A percentile compares a stretch with the other conserved stretches of the same genome.
phyloP scores from a whole-genome alignment of 345 rosid species.

The Fremontodendron californicum region DNA sequence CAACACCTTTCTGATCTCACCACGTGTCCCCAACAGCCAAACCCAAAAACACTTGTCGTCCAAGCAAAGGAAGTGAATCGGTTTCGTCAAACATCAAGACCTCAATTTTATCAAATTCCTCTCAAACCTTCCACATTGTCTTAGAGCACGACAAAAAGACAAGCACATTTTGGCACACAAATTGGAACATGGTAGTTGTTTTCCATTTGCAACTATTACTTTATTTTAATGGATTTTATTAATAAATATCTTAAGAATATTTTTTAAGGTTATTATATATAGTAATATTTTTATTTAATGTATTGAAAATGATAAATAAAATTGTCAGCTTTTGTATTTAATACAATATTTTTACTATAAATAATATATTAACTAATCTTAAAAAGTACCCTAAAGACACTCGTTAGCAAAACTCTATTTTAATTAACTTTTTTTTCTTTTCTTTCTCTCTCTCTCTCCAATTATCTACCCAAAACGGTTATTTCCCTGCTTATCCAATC shows the following conservation, averaged over 20 bases:
- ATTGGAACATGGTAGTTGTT: conserved; percentile 27
- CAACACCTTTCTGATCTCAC: neutral
- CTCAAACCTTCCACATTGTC: neutral
- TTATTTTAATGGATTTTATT: neutral
- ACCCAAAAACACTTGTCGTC: neutral
- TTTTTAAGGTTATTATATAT: too few relatives aligned
- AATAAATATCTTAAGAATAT: too few relatives aligned
- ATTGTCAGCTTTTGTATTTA: too few relatives aligned
- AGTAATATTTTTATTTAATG: too few relatives aligned
- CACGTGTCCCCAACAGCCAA: neutral
- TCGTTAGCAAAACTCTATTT: too few relatives aligned
- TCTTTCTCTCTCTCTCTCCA: conserved; percentile 22
- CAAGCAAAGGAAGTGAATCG: conserved; percentile 1
- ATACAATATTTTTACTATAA: too few relatives aligned
- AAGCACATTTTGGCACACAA: conserved; percentile 17
- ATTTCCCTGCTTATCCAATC: conserved; percentile 11
- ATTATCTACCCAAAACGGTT: conserved; percentile 18
- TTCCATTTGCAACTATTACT: conserved; percentile 20
- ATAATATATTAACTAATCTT: too few relatives aligned
- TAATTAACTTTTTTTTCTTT: too few relatives aligned
- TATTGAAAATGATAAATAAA: too few relatives aligned
- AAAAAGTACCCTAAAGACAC: too few relatives aligned
- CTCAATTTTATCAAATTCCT: too few relatives aligned
- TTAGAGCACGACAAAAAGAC: conserved; percentile 21
- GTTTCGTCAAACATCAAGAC: too few relatives aligned